Base-by-base conservation (phyloP, 1,284 basidiomycete species). In the Apiotrichum gamsii region DNA sequence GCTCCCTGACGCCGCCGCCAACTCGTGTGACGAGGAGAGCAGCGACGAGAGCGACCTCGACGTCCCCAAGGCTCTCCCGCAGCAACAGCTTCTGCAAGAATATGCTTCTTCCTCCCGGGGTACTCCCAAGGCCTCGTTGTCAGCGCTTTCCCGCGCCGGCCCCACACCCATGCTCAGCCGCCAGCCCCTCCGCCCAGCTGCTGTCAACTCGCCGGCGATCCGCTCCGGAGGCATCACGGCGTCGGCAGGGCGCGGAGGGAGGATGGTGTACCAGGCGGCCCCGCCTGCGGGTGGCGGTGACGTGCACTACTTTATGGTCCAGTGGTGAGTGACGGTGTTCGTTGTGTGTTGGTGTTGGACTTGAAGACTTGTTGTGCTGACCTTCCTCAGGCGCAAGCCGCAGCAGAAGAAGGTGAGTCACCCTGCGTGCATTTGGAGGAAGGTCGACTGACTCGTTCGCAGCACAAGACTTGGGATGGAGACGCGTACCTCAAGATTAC, bases 401-500 rank as follows among this genome's bases (percentile, higher is more conserved):
- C 72, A 73, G 50, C 57, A 59, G 42, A 72, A 69, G 50, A 69
- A 72, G 59, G 66, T 67, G 38, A 44, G 63, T 51, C 18, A 14
- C 6, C n/a, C n/a, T n/a, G n/a, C n/a, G n/a, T n/a, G n/a, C n/a
- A n/a, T n/a, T n/a, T n/a, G 21, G 9, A 19, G 33, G 11, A n/a
- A 14, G n/a, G 20, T 16, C n/a, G 16, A 20, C 11, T 18, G 16
- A 28, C n/a, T 14, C 8, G 18, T 5, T 8, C 20, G 18, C 16
- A 25, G 25, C 11, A 34, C 47, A 72, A 73, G 53, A 74, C 72
- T 3, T 74, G 72, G 72, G 72, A 74, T 39, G 71, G 70, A 3
- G 72, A 74, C 49, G 72, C 65, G 73, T 49, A 78, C 76, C 55
- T 75, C 58, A 61, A 83, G 78, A 45, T 85, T 78, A 15, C 80